Percentiles rank a stretch among this genome's conserved stretches.
These are phyloP conservation scores for Globisporangium takayamanum DNA, from an alignment of 352 stramenopile species.

Conservation along the genomic window DNA sequence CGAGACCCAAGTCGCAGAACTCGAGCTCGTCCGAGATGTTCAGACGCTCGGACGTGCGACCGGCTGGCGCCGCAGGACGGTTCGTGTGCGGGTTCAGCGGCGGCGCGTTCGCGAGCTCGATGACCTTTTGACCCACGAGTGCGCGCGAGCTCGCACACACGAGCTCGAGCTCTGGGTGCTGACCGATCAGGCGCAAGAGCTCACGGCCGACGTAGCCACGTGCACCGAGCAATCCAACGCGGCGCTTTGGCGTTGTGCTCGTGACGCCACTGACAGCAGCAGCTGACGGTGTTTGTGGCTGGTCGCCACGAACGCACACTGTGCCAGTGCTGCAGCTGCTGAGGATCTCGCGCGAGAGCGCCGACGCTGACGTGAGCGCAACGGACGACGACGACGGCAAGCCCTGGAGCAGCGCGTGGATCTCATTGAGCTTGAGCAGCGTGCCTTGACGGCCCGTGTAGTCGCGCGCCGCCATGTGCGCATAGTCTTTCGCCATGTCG, in stretches of 20 bases:
- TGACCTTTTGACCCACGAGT: conserved; percentile 69
- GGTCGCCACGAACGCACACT: conserved; percentile 68
- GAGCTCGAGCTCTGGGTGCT: conserved; percentile 73
- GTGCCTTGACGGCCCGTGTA: conserved; percentile 87
- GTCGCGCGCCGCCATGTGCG: conserved; percentile 63
- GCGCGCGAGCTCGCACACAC: conserved; percentile 81
- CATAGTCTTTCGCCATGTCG: conserved; percentile 78
- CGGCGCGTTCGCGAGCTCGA: conserved; percentile 63
- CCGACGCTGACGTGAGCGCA: conserved; percentile 75
- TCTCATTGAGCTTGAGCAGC: conserved; percentile 90
- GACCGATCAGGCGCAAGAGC: conserved; percentile 76
- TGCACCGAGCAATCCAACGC: conserved; percentile 81
- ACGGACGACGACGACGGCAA: conserved; percentile 77
- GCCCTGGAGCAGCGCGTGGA: conserved; percentile 75
- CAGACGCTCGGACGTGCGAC: conserved; percentile 23
- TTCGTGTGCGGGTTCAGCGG: conserved; percentile 83
- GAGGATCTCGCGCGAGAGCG: conserved; percentile 79
- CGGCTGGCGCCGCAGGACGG: conserved; percentile 39
- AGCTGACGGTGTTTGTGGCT: conserved; percentile 9
- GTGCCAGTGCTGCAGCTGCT: conserved; percentile 82
- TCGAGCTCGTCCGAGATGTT: conserved; percentile 68
- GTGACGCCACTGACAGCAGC: conserved; percentile 13
- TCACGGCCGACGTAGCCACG: conserved; percentile 84
- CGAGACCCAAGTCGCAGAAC: conserved; percentile 78
- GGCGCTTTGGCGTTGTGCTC: conserved; percentile 42